These are phyloP conservation scores for Gnomoniopsis smithogilvyi DNA, from an alignment of 2,329 filamentous ascomycete species.

Conservation along the genomic window DNA sequence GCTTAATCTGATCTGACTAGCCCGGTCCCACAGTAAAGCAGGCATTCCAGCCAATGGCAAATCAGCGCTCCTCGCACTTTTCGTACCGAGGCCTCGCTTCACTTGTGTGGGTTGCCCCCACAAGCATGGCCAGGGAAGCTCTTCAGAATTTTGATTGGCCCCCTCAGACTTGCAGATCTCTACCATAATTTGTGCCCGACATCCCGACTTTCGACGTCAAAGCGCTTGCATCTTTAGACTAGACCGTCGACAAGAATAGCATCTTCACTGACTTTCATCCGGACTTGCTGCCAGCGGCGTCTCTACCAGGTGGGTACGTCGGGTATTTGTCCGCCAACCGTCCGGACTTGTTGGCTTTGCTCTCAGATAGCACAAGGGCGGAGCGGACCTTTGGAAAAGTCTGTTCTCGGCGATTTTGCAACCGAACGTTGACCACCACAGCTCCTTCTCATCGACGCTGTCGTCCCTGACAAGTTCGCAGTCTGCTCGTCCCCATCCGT, in stretches of 20 bases:
- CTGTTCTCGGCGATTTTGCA: background rate
- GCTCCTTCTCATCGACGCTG: background rate
- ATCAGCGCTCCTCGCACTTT: background rate
- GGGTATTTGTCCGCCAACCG: background rate
- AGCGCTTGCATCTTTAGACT: slow-evolving; percentile 7
- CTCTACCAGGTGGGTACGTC: background rate
- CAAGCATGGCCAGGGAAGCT: slow-evolving; percentile 13
- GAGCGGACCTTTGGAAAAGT: background rate
- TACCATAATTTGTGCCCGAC: background rate
- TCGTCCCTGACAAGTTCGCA: background rate
- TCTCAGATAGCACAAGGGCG: background rate
- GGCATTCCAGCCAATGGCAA: background rate
- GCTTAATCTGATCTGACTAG: slow-evolving; percentile 5
- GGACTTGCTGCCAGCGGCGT: background rate
- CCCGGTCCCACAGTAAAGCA: background rate
- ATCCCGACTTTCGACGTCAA: slow-evolving; percentile 10
- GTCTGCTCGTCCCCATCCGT: background rate
- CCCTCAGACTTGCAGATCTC: slow-evolving; percentile 15
- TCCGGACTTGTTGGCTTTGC: background rate
- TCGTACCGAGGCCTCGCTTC: slow-evolving; percentile 6
- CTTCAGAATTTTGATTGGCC: slow-evolving; percentile 24
- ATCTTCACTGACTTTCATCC: background rate
- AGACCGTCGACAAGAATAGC: slow-evolving; percentile 9
- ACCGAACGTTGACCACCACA: background rate
- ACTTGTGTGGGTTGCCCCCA: background rate